Base-by-base conservation (phyloP, 108 stramenopile species). In the Pseudonitzschia multiseries region DNA sequence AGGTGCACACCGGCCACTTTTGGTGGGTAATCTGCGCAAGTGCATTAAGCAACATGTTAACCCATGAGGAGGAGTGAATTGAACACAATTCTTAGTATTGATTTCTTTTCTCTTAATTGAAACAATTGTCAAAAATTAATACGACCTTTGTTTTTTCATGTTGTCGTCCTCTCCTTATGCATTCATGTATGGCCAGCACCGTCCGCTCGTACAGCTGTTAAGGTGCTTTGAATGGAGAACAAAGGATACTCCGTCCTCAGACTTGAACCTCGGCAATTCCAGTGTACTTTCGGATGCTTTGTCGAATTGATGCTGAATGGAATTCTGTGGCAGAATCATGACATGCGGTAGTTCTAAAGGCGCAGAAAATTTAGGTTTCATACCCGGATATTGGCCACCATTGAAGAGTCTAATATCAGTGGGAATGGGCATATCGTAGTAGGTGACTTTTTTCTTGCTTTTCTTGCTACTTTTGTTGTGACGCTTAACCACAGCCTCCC, bases 311-410 rank as follows among this genome's bases (percentile, higher is more conserved):
- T 56, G n/a, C 40, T 40, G 61, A 33, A 62, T 40, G 4, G 61
- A 6, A 36, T 6, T 14, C n/a, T 62, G 61, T 9, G 61, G 32
- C 13, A 40, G 33, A 40, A 62, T 62, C 29, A 62, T n/a, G 5
- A 62, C 18, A 20, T 62, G 61, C 29, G 61, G 61, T 33, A 62
- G 29, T 40, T 62, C 61, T n/a, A 62, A 13, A n/a, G 61, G 33
- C n/a, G 3, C 33, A n/a, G 2, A 1, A 12, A 56, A 22, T 21
- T 12, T 56, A 2, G 54, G 54, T 21, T 17, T 10, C 15, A 62
- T 13, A 14, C 32, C 29, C 33, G 29, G n/a, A 18, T 48, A 48
- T 2, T 15, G 14, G 28, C 36, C 36, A 21, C 61, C 61, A 21
- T 62, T 62, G 20, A 29, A 62, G 18, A 62, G 36, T 8, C 40